Percentiles rank a stretch among this genome's conserved stretches.
phyloP scores from a whole-genome alignment of 108 stramenopile genomes.

The Craspedostauros australis region DNA sequence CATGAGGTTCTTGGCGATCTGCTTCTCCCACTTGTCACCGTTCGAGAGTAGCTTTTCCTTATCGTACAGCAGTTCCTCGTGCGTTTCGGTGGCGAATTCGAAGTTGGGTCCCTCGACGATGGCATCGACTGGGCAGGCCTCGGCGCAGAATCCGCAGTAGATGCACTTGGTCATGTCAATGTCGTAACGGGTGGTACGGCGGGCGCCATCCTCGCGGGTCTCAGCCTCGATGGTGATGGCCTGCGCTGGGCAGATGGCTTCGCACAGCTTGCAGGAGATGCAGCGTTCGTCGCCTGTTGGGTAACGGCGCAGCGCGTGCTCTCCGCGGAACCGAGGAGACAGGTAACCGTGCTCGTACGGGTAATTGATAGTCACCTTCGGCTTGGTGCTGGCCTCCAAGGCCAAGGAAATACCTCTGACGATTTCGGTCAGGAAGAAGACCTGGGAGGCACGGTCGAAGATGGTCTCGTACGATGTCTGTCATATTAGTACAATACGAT shows the following conservation, averaged over 20 bases:
- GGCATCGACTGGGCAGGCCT: slow-evolving; percentile 97
- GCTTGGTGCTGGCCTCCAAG: slow-evolving; percentile 73
- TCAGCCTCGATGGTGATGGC: slow-evolving; percentile 99
- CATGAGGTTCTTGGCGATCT: slow-evolving; percentile 95
- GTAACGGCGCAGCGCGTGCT: slow-evolving; percentile 96
- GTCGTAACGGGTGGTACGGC: slow-evolving; percentile 97
- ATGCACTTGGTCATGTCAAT: slow-evolving; percentile 99
- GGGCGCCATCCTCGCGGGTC: slow-evolving; percentile 88
- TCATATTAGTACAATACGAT: too few species aligned
- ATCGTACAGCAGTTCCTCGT: slow-evolving; percentile 98
- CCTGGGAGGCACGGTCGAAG: slow-evolving; percentile 77
- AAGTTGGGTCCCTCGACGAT: slow-evolving; percentile 99
- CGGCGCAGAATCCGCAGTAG: slow-evolving; percentile 99
- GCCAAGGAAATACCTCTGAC: slow-evolving; percentile 76
- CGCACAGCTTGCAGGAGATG: slow-evolving; percentile 99
- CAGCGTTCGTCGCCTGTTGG: slow-evolving; percentile 98
- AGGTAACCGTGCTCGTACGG: slow-evolving; percentile 96
- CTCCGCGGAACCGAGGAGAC: slow-evolving; percentile 97
- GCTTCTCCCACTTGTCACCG: slow-evolving; percentile 99
- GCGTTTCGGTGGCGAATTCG: slow-evolving; percentile 98
- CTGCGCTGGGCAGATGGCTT: slow-evolving; percentile 99
- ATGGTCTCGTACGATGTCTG: slow-evolving; percentile 80
- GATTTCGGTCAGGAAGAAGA: slow-evolving; percentile 92
- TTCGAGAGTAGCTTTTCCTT: slow-evolving; percentile 98
- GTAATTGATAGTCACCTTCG: slow-evolving; percentile 98